phyloP scores from a whole-genome alignment of 495 filamentous ascomycete genomes.

The Hypoxylon subgilvum region DNA sequence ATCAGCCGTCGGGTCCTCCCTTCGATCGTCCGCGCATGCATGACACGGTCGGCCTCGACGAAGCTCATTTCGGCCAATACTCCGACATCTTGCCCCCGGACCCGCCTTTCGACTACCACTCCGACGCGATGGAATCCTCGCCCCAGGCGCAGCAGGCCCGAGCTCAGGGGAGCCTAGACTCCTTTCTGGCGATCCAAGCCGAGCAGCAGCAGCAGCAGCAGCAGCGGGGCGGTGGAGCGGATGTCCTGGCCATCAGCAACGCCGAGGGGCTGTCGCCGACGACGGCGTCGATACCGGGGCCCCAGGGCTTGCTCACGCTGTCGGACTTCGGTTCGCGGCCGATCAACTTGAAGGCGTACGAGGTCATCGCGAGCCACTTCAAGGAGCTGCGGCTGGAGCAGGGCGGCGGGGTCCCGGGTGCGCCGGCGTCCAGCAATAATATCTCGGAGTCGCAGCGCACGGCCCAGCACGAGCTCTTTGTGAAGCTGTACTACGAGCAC shows the following conservation, averaged over 20 bases:
- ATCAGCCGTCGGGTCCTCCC: constrained; percentile 15
- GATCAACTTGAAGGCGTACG: constrained; percentile 31
- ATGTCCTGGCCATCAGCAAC: neutral
- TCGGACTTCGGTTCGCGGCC: constrained; percentile 15
- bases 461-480: constrained; percentile 28
- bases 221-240: too few relatives aligned
- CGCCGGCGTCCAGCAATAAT: constrained; percentile 4
- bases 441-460: constrained; percentile 28
- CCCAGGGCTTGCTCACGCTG: neutral
- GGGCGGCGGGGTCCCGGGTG: neutral
- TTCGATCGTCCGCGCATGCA: constrained; percentile 16
- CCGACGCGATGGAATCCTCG: constrained; percentile 8
- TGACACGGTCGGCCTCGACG: constrained; percentile 17
- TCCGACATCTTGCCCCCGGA: constrained; percentile 12
- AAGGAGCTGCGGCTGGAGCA: constrained; percentile 25
- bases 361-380: constrained; percentile 26
- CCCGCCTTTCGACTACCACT: constrained; percentile 24
- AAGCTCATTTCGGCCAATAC: constrained; percentile 16
- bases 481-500: constrained; percentile 30
- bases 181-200: constrained; percentile 1
- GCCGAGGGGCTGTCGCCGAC: neutral
- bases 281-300: neutral
- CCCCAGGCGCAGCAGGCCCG: neutral
- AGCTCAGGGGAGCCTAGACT: neutral
- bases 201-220: neutral